Evolutionary conservation across 176 grass and related monocot genomes (phyloP), one percentile per base, ranked within the genome.

Genomic region (Avena atlantica): DNA sequence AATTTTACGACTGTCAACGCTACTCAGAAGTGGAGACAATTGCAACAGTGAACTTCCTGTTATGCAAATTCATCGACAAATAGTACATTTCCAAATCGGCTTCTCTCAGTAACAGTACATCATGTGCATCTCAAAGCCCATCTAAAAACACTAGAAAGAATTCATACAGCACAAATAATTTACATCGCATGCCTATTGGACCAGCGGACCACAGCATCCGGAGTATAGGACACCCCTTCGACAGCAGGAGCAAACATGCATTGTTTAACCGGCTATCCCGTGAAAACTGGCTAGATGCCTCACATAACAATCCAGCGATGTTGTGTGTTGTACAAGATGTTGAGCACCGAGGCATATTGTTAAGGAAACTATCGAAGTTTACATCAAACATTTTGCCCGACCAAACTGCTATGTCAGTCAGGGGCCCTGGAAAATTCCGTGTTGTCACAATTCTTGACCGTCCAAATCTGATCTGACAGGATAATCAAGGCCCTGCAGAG

Each of bases 401-500:
- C 49, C 48, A 76, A 25, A 53, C 25, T 52, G 49, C 24, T 53
- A 14, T 19, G 78, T n/a, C 58, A 79, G 19, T 78, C 8, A 40
- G 49, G 29, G 49, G 42, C 50, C 84, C 14, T 19, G 12, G 20
- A 3, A 75, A 76, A 61, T 74, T 70, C 60, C 24, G 29, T 50
- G 16, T 13, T 5, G 66, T 91, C 82, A 97, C 65, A 91, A 88
- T 76, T 95, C 91, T 74, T 97, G 89, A 11, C 66, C 80, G 47
- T 78, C 80, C 12, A 91, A 72, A 93, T 98, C 94, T 50, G 90
- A 48, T 56, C 94, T 96, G 12, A 91, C 84, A 81, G 96, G 93
- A 80, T 98, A 98, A 49, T 98, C 92, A 66, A 98, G 92, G 59
- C 93, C 93, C 64, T 94, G 92, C 45, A 98, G 81, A 78, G 87